Conservation (phyloP, 805 yeast species). For the Candida caryicola region DNA sequence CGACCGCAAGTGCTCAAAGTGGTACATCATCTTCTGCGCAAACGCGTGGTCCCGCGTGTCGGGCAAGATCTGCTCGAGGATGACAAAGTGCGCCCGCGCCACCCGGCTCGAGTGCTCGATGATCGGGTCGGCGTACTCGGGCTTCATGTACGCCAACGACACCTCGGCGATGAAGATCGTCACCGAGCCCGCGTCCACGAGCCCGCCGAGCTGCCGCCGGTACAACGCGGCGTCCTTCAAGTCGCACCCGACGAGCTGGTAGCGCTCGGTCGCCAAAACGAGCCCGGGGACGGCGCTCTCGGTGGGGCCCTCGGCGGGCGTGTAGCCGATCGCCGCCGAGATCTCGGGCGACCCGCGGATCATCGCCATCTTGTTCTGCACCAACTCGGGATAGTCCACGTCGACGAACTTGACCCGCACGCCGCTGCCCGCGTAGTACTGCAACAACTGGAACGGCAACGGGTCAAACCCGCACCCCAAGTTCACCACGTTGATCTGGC, state of each 20-base stretch:
- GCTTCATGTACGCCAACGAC: slow-evolving; percentile 76
- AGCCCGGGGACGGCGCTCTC: slow-evolving; percentile 22
- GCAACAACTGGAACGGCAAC: slow-evolving; percentile 38
- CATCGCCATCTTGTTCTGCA: slow-evolving; percentile 52
- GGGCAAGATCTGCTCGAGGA: slow-evolving; percentile 72
- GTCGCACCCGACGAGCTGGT: slow-evolving; percentile 66
- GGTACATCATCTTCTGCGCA: slow-evolving; percentile 70
- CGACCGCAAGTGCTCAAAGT: slow-evolving; percentile 62
- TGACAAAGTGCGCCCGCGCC: slow-evolving; percentile 55
- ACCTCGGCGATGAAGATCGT: slow-evolving; percentile 78
- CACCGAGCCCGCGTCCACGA: slow-evolving; percentile 30
- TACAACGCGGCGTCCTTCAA: slow-evolving; percentile 48
- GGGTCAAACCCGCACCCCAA: slow-evolving; percentile 74
- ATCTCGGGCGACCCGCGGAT: slow-evolving; percentile 50
- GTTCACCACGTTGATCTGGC: slow-evolving; percentile 50
- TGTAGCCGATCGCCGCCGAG: slow-evolving; percentile 29
- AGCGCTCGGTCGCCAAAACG: slow-evolving; percentile 36
- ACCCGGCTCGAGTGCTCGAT: slow-evolving; percentile 47
- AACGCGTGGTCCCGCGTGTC: slow-evolving; percentile 62
- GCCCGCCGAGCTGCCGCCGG: slow-evolving; percentile 21
- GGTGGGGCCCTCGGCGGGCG: slow-evolving; percentile 1
- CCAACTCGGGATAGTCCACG: slow-evolving; percentile 72
- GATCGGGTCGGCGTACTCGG: slow-evolving; percentile 60
- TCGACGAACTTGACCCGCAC: slow-evolving; percentile 48
- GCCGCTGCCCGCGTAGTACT: slow-evolving; percentile 26